A percentile compares a stretch with the other conserved stretches of the same genome.
phyloP scores from a whole-genome alignment of 345 rosid genomes.

The Heritiera fomes region DNA sequence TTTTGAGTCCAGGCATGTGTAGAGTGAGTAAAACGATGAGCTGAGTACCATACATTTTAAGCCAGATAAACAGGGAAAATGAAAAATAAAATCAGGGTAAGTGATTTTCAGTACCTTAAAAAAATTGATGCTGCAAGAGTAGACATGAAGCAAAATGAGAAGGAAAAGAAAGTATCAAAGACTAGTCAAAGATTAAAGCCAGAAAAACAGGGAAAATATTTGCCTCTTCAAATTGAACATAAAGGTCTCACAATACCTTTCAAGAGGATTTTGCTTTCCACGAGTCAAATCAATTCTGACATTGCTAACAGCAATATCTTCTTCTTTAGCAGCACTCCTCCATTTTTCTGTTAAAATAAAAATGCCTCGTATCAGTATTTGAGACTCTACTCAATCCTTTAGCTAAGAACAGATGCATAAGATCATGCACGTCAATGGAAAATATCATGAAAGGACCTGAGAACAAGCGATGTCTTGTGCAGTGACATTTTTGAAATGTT shows the following conservation, averaged over 20 bases:
- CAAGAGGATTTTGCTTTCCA: slow-evolving; percentile 84
- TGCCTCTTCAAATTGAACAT: slow-evolving; percentile 11
- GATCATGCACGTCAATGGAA: neutral
- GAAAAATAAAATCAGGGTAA: neutral
- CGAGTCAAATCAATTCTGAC: slow-evolving; percentile 87
- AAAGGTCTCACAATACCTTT: slow-evolving; percentile 53
- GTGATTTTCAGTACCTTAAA: slow-evolving; percentile 61
- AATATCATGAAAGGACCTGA: slow-evolving; percentile 49
- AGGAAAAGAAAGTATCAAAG: slow-evolving; percentile 10
- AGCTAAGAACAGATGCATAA: neutral
- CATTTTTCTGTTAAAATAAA: slow-evolving; percentile 53
- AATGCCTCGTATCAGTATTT: slow-evolving; percentile 19
- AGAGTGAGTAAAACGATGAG: neutral
- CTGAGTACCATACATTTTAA: slow-evolving; percentile 2
- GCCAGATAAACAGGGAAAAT: neutral
- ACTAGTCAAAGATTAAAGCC: slow-evolving; percentile 1
- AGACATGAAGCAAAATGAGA: slow-evolving; percentile 14
- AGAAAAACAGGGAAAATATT: slow-evolving; percentile 8
- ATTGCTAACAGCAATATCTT: slow-evolving; percentile 78
- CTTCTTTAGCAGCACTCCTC: slow-evolving; percentile 62
- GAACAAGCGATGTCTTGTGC: slow-evolving; percentile 90
- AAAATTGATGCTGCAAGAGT: slow-evolving; percentile 76
- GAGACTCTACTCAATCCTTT: neutral
- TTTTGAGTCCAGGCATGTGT: neutral
- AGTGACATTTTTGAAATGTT: slow-evolving; percentile 76